phyloP scores from a whole-genome alignment of 192 early-diverging fungal genomes.

The Backusella tuberculispora region DNA sequence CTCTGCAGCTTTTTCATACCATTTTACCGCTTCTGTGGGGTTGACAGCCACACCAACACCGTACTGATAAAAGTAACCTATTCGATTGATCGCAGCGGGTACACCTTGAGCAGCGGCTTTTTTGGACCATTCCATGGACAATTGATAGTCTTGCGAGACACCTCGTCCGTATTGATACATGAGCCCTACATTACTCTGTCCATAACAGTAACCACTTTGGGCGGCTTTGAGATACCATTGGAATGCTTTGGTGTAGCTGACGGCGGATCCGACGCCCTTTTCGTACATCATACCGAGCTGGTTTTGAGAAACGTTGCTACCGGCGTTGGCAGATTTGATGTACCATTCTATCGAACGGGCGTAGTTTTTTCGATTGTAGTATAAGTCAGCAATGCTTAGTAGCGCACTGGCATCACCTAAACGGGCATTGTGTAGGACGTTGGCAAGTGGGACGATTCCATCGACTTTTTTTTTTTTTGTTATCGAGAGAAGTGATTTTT shows the following conservation, averaged over 20 bases:
- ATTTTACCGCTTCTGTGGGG: slow-evolving; percentile 52
- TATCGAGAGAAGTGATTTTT: too few relatives aligned
- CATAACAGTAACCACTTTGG: slow-evolving; percentile 72
- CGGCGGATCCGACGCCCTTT: slow-evolving; percentile 7
- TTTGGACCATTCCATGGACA: slow-evolving; percentile 53
- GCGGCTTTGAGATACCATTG: slow-evolving; percentile 70
- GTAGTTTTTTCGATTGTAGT: not conserved
- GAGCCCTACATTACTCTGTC: slow-evolving; percentile 81
- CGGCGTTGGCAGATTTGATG: slow-evolving; percentile 48
- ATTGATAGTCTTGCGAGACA: not conserved
- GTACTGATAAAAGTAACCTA: slow-evolving; percentile 62
- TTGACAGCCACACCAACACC: slow-evolving; percentile 56
- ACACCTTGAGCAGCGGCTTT: slow-evolving; percentile 51
- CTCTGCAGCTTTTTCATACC: slow-evolving; percentile 59
- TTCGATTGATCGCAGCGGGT: slow-evolving; percentile 56
- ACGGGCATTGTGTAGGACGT: not conserved
- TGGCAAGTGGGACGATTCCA: not conserved
- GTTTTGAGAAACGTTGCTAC: slow-evolving; percentile 56
- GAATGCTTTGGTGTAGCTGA: slow-evolving; percentile 59
- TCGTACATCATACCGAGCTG: not conserved
- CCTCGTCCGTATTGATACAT: slow-evolving; percentile 79
- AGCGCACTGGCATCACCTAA: not conserved
- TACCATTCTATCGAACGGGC: not conserved
- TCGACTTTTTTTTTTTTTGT: not conserved
- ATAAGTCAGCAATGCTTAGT: not conserved